Percentiles rank a stretch among this genome's conserved stretches.
Evolutionary conservation across 495 filamentous ascomycete species (phyloP).

Genomic region (Talaromyces ruber): DNA sequence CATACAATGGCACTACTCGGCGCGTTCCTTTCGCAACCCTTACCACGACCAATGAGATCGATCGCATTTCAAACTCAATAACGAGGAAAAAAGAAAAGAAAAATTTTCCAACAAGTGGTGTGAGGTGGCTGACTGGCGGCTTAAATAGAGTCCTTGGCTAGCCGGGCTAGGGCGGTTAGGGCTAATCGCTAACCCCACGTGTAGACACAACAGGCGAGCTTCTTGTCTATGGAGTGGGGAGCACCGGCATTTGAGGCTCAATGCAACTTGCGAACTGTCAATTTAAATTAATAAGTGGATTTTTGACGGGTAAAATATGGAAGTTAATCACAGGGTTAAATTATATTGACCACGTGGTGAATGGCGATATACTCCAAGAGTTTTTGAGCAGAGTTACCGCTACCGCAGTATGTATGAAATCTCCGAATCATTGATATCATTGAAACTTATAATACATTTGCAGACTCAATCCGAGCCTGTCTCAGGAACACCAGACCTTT

Average conservation of each 20-base stretch:
- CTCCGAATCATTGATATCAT: not conserved
- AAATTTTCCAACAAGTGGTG: not conserved
- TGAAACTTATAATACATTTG: not conserved
- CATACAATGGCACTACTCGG: not conserved
- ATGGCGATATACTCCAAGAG: not conserved
- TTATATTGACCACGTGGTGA: not conserved
- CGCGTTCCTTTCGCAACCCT: not conserved
- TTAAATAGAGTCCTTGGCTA: no score
- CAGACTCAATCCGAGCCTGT: not conserved
- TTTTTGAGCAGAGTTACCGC: not conserved
- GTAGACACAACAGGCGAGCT: no score
- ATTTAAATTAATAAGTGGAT: no score
- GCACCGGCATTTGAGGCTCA: no score
- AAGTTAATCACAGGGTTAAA: no score
- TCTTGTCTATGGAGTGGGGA: no score
- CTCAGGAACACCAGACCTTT: not conserved
- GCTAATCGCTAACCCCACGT: no score
- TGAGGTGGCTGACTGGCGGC: not conserved
- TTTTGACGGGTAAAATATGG: no score
- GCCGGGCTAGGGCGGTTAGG: no score
- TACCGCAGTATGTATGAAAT: not conserved
- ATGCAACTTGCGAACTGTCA: no score
- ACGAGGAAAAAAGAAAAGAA: not conserved
- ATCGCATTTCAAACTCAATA: not conserved
- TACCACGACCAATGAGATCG: not conserved